Base-by-base conservation (phyloP, 768 basidiomycete species). In the Mycena galericulata region DNA sequence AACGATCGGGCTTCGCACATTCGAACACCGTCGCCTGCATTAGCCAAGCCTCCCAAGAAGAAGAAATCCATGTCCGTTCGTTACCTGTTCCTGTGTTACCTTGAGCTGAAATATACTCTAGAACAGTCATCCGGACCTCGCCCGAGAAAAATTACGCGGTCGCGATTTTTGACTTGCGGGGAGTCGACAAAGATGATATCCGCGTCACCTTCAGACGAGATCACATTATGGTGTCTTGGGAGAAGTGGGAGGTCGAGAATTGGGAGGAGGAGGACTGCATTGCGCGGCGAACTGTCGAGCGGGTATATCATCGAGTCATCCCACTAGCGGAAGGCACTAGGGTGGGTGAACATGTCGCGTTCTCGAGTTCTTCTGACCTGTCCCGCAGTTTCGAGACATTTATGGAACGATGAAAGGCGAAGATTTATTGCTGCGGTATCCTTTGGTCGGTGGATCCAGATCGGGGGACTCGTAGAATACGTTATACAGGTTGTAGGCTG, bases 301-400 rank as follows among this genome's bases (percentile, higher is more conserved):
- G 82, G 63, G 83, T 82, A 57, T 85, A 83, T 59, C 83, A 81
- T 46, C 81, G 86, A 45, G 84, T 83, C 18, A 82, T 87, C 36
- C 85, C 85, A 12, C 75, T 87, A 17, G 84, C 86, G 18, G 83
- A 86, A 41, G 86, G 85, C 32, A 86, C 86, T 5, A 84, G 79
- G 73, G 85, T 85, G 12, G n/a, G 47, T 71, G 79, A 49, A 15
- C 22, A 43, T 22, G 22, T 12, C 46, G 68, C 56, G 46, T 71
- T 47, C 30, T 68, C 40, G 24, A 34, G 32, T 29, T 18, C 40
- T 18, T 18, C 30, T 46, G 34, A 51, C 55, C 14, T 20, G 43
- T 49, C 45, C 40, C 22, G 41, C 66, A 87, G 86, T 88, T 86
- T 43, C 83, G 83, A 49, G 86, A 88, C 67, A 78, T 87, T 65